Percentiles rank a stretch among this genome's conserved stretches.
Conservation (phyloP, 257 asterid genomes). For the Lantana camara region DNA sequence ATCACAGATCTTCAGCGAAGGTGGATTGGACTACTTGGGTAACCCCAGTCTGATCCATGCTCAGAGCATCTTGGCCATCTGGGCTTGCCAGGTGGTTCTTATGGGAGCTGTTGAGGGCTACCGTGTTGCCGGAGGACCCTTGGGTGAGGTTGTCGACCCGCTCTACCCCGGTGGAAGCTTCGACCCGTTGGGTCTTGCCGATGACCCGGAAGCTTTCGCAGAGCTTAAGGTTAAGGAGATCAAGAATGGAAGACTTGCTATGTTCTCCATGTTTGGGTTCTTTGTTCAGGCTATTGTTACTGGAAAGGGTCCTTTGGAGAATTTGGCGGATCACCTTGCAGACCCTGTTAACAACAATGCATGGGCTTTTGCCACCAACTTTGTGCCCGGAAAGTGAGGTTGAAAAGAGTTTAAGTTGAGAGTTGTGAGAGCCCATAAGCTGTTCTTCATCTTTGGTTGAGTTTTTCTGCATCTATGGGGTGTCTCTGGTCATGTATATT, state of each 20-base stretch:
- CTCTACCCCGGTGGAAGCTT: constrained; percentile 59
- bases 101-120: constrained; percentile 68
- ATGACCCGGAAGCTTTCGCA: constrained; percentile 59
- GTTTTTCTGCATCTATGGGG: not conserved
- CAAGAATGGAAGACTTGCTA: constrained; percentile 55
- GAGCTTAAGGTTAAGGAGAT: constrained; percentile 59
- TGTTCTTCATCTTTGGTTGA: not conserved
- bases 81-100: constrained; percentile 55
- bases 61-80: constrained; percentile 62
- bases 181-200: constrained; percentile 62
- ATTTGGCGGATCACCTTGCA: constrained; percentile 36
- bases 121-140: constrained; percentile 58
- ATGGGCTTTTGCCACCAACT: constrained; percentile 46
- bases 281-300: constrained; percentile 52
- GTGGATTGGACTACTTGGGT: constrained; percentile 56
- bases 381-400: constrained; percentile 45
- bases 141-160: constrained; percentile 51
- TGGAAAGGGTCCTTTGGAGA: constrained; percentile 47
- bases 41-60: constrained; percentile 65
- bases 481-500: not conserved
- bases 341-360: constrained; percentile 46
- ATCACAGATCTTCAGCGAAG: constrained; percentile 50
- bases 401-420: not conserved
- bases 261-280: constrained; percentile 56
- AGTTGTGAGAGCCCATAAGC: not conserved